Evolutionary conservation across 1,284 basidiomycete genomes (phyloP).

Genomic region (Cutaneotrichosporon cyanovorans): DNA sequence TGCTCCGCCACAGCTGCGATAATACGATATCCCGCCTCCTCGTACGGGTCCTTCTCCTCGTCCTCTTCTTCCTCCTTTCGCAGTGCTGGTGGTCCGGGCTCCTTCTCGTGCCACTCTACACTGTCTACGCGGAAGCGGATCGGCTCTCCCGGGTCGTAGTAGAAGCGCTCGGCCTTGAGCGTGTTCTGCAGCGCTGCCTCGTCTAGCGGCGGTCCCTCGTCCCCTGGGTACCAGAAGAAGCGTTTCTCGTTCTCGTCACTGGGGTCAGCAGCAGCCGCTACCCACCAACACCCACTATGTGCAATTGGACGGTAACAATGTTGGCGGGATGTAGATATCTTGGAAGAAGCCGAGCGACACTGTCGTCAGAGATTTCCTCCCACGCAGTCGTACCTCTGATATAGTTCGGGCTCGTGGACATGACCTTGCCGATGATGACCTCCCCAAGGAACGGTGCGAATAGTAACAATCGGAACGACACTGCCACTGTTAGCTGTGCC

Average conservation of each 20-base stretch:
- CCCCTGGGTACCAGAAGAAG: constrained; percentile 66
- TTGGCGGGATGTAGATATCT: constrained; percentile 71
- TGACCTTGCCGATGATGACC: constrained; percentile 79
- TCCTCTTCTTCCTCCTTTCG: constrained; percentile 45
- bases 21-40: constrained; percentile 12
- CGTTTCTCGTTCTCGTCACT: constrained; percentile 53
- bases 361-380: constrained; percentile 45
- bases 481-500: constrained; percentile 47
- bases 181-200: constrained; percentile 55
- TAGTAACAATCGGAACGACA: constrained; percentile 80
- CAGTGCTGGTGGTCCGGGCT: constrained; percentile 61
- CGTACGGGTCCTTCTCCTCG: constrained; percentile 11
- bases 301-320: constrained; percentile 55
- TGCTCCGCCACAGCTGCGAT: constrained; percentile 76
- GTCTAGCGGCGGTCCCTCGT: constrained; percentile 45
- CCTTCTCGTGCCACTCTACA: constrained; percentile 83
- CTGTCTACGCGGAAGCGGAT: constrained; percentile 81
- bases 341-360: constrained; percentile 90
- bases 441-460: constrained; percentile 89
- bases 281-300: constrained; percentile 16
- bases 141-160: constrained; percentile 72
- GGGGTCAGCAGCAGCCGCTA: constrained; percentile 1
- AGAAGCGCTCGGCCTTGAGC: constrained; percentile 61
- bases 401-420: constrained; percentile 71
- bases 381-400: constrained; percentile 49